Base-by-base conservation (phyloP, 140 eudicot species). In the Bidens hawaiensis region DNA sequence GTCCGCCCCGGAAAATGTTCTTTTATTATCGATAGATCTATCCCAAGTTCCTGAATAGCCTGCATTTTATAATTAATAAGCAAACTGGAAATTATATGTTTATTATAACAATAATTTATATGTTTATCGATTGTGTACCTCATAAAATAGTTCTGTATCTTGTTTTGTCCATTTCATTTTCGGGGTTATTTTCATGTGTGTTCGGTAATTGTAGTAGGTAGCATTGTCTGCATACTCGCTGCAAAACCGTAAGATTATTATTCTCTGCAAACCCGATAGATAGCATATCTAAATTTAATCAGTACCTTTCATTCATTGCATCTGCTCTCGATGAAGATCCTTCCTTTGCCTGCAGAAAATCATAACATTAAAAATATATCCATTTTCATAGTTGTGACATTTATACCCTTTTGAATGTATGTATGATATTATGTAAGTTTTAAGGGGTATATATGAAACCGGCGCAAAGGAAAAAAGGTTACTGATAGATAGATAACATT, bases 1-100 rank as follows among this genome's bases (percentile, higher is more conserved):
- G 87, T 78, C 60, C 96, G 85, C 38, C 80, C 96, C 60, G 98
- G 98, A 42, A 91, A 91, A 68, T 83, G 85, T 65, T 82, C 80
- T 62, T 70, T 73, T 66, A 91, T 87, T 90, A 91, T 78, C 13
- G 95, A 76, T 56, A 91, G 43, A 72, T 91, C 93, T 7, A 93
- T 70, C 59, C 98, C 95, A 64, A 87, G 87, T 70, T 87, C 89
- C 69, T 70, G 81, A 50, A 91, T 48, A 31, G 81, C 96, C 98
- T 91, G 28, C 48, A 42, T 33, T 59, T 54, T n/a, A n/a, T n/a
- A n/a, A n/a, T n/a, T n/a, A n/a, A n/a, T n/a, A n/a, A n/a, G n/a
- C n/a, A n/a, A n/a, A n/a, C n/a, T n/a, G n/a, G n/a, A n/a, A n/a
- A n/a, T n/a, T n/a, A n/a, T n/a, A n/a, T n/a, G n/a, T n/a, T n/a